Evolutionary conservation across 805 yeast species (phyloP), one percentile per base, ranked within the genome.

Genomic region (Metschnikowia cerradonensis): DNA sequence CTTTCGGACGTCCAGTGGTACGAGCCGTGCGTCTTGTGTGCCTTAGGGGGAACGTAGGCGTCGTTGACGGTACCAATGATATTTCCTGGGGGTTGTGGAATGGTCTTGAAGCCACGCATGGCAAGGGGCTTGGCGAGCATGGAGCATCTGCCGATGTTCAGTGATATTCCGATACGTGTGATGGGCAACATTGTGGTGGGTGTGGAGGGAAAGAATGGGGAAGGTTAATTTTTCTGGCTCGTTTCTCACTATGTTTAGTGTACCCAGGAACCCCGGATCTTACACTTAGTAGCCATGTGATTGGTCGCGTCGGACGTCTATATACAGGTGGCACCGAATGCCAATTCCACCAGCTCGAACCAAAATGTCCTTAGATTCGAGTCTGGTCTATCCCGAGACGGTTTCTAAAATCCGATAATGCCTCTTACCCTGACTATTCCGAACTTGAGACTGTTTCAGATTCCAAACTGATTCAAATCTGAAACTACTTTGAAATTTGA

Each of bases 1-100:
- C 86, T 78, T 67, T 88, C 92, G 56, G 80, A 72, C 36, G 86
- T 76, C 91, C 91, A 86, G 69, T 86, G 92, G 55, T 73, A 76
- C 0, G 91, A 82, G 17, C 92, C 94, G 55, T 85, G 83, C 48
- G 72, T 60, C 56, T 76, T 75, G 60, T 76, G 73, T 4, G 83
- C 67, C 47, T 74, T 70, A 33, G 89, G 88, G 11, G 79, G 77
- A 17, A 82, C 82, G 54, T 81, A 80, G 3, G 90, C 84, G 51
- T 86, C 91, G 62, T 86, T 86, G 36, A 83, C 86, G 13, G 83
- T 79, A 19, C 91, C 94, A 19, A 81, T 80, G 50, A 86, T 80
- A 63, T 76, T 70, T 17, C 92, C 92, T 38, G 89, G 87, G 13
- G 91, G 91, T 65, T 86, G 88, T 45, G 81, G 79, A 45, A 73